A percentile compares a stretch with the other conserved stretches of the same genome.
phyloP scores from a whole-genome alignment of 2,329 filamentous ascomycete species.

The Tolypocladium tropicale region DNA sequence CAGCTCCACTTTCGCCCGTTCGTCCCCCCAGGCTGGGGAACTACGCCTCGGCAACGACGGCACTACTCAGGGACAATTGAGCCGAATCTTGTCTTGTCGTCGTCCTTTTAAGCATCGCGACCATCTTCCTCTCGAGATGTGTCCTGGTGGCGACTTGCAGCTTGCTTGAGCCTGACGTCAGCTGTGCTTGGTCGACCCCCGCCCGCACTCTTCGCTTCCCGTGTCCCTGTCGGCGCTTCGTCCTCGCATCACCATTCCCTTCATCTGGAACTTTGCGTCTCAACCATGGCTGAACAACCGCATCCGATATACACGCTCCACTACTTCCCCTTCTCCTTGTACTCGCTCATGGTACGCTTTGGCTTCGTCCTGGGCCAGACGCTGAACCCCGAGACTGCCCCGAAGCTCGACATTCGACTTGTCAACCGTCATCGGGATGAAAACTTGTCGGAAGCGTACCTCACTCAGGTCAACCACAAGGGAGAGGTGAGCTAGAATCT shows the following conservation, averaged over 20 bases:
- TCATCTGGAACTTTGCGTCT: not conserved
- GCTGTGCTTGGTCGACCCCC: not conserved
- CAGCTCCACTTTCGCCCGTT: slow-evolving; percentile 2
- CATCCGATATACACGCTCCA: slow-evolving; percentile 15
- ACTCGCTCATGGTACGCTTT: slow-evolving; percentile 20
- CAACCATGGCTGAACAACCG: slow-evolving; percentile 4
- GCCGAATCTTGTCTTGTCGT: not conserved
- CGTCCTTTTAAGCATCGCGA: not conserved
- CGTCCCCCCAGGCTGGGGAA: not conserved
- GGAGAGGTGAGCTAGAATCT: slow-evolving; percentile 15
- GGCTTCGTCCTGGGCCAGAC: slow-evolving; percentile 14
- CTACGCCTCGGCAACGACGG: not conserved
- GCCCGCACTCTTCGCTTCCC: not conserved
- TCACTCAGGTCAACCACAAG: slow-evolving; percentile 15
- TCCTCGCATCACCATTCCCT: not conserved
- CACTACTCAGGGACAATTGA: too few species aligned
- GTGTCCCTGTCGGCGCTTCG: not conserved
- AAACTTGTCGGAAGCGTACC: slow-evolving; percentile 16
- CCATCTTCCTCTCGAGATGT: not conserved
- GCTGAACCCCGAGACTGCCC: slow-evolving; percentile 13
- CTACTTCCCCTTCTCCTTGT: slow-evolving; percentile 19
- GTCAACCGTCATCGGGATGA: slow-evolving; percentile 16
- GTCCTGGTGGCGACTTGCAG: not conserved
- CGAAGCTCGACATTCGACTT: slow-evolving; percentile 13
- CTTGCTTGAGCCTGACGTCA: not conserved